phyloP scores from a whole-genome alignment of 2,329 filamentous ascomycete genomes.

The Penicillium psychrosexuale region DNA sequence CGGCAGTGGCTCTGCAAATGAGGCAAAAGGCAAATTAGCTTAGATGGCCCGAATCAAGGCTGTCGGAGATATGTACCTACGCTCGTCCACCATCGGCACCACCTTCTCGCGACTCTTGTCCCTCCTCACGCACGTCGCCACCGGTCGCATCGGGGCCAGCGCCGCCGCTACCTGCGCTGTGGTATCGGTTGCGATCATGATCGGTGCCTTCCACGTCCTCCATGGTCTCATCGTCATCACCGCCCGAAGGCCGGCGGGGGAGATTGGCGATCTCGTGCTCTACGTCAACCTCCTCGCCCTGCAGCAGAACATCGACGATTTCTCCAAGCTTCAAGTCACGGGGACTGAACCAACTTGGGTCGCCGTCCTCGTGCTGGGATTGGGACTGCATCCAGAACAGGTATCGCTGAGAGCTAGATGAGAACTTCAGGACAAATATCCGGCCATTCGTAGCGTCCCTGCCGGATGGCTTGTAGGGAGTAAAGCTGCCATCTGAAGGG shows the following conservation, averaged over 20 bases:
- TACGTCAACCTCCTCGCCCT: constrained; percentile 85
- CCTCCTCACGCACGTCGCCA: constrained; percentile 87
- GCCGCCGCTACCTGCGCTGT: constrained; percentile 66
- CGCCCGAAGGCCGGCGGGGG: constrained; percentile 48
- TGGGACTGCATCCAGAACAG: constrained; percentile 97
- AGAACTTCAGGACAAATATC: constrained; percentile 90
- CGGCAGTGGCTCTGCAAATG: constrained; percentile 56
- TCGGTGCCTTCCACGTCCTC: constrained; percentile 67
- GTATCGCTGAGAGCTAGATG: constrained; percentile 83
- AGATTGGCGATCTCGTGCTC: constrained; percentile 66
- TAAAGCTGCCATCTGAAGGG: constrained; percentile 81
- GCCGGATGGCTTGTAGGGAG: constrained; percentile 67
- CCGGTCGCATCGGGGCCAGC: constrained; percentile 84
- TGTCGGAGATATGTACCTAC: constrained; percentile 70
- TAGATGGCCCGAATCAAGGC: constrained; percentile 11
- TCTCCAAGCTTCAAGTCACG: constrained; percentile 84
- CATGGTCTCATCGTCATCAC: constrained; percentile 72
- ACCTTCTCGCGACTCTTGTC: constrained; percentile 81
- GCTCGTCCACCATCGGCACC: constrained; percentile 97
- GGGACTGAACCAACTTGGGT: constrained; percentile 75
- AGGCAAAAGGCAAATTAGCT: constrained; percentile 12
- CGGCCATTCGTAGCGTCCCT: constrained; percentile 76
- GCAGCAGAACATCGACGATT: constrained; percentile 77
- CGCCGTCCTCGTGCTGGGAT: constrained; percentile 67
- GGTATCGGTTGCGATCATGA: constrained; percentile 57